Percentiles rank a stretch among this genome's conserved stretches.
These are phyloP conservation scores for Jimgerdemannia flammicorona DNA, from an alignment of 192 early-diverging fungal species.

Conservation along the genomic window DNA sequence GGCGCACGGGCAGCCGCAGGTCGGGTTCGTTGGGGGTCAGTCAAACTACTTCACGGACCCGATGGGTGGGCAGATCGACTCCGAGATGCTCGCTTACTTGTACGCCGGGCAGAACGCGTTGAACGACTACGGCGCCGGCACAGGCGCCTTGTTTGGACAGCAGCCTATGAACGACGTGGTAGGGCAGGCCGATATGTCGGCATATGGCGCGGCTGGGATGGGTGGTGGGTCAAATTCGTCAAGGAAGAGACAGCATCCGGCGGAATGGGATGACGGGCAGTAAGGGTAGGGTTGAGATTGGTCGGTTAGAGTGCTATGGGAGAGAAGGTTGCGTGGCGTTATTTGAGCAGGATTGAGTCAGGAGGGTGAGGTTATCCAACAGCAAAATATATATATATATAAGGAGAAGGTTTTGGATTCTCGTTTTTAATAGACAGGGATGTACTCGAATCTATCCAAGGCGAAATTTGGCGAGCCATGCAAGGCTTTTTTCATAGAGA, in stretches of 20 bases:
- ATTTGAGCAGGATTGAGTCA: too few species aligned
- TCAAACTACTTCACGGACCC: background rate
- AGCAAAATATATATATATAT: too few species aligned
- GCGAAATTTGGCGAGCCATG: too few species aligned
- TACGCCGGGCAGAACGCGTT: background rate
- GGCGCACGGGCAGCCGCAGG: background rate
- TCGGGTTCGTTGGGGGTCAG: background rate
- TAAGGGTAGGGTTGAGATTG: background rate
- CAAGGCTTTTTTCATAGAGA: too few species aligned
- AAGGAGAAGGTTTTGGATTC: too few species aligned
- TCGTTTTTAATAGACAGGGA: too few species aligned
- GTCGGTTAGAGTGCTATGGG: too few species aligned
- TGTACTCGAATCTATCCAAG: too few species aligned
- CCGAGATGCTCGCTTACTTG: background rate
- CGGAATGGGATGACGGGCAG: background rate
- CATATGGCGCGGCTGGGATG: background rate
- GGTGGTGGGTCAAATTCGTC: background rate
- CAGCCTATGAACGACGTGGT: background rate
- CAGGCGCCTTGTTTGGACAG: background rate
- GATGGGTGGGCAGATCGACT: background rate
- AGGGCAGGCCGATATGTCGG: background rate
- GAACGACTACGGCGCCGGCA: background rate
- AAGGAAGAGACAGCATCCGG: background rate
- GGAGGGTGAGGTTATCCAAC: too few species aligned
- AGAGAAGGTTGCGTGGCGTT: too few species aligned